Evolutionary conservation across 345 rosid species (phyloP), one percentile per base, ranked within the genome.

Genomic region (Melaleuca quinquenervia): DNA sequence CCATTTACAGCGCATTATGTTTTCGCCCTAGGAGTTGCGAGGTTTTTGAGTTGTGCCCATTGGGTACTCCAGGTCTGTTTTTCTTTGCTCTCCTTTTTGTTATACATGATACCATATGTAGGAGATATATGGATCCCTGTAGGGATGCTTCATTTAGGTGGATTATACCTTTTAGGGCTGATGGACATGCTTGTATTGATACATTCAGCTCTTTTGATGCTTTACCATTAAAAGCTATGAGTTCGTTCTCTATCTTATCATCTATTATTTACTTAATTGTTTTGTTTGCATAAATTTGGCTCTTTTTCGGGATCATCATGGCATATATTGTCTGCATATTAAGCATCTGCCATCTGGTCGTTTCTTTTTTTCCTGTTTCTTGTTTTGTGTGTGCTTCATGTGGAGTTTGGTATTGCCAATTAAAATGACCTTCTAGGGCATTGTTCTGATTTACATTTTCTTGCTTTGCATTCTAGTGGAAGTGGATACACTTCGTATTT

Each of bases 1-100:
- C 99, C 99, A 54, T 96, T 98, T 91, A 98, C 99, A 6, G 99
- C 99, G n/a, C 99, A 98, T 93, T 98, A 98, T 90, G 99, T 98
- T 60, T 98, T 98, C 90, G 99, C 99, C 8, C 87, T 98, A 87
- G 99, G 99, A 86, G 93, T 98, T 83, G 99, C 99, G 50, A 94
- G 99, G 92, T 98, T 96, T 91, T 91, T 98, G 87, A 96, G 99
- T 91, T 98, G 99, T 86, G 99, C 99, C 58, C 99, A 98, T 86
- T 98, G 99, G 99, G 98, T 98, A 91, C 95, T 98, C 87, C 99
- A 98, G 99, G 99, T 98, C 14, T 84, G 12, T 7, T 78, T 53
- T 53, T 45, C 45, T 27, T 29, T 9, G 45, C 14, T 82, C 6
- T 32, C 5, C 60, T 41, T 27, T 52, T 54, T 16, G 84, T 82